A percentile compares a stretch with the other conserved stretches of the same genome.
Conservation (phyloP, 352 stramenopile genomes). For the Globisporangium barbulae region DNA sequence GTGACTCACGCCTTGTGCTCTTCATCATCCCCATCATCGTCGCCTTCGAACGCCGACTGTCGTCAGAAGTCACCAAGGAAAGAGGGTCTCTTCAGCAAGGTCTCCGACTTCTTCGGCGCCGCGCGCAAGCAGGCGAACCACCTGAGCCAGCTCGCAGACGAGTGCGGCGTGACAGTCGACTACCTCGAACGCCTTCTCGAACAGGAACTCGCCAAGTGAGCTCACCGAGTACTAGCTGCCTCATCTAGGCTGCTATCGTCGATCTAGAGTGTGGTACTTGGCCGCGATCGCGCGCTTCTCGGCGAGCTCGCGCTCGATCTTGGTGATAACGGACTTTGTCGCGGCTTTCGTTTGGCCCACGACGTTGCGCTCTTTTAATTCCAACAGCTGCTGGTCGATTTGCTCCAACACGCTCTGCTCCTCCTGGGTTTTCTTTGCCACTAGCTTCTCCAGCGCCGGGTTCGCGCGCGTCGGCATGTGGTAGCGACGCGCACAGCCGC, state of each 20-base stretch:
- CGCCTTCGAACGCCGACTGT: neutral
- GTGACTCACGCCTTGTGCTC: neutral
- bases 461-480: conserved; percentile 57
- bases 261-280: conserved; percentile 54
- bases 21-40: neutral
- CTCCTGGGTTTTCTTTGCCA: conserved; percentile 36
- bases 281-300: conserved; percentile 41
- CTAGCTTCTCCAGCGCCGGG: conserved; percentile 33
- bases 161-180: conserved; percentile 17
- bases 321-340: conserved; percentile 42
- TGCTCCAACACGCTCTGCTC: conserved; percentile 43
- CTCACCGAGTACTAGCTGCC: neutral
- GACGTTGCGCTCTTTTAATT: conserved; percentile 53
- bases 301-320: conserved; percentile 48
- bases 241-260: conserved; percentile 5
- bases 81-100: conserved; percentile 14
- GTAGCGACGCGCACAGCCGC: conserved; percentile 50
- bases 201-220: conserved; percentile 9
- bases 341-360: conserved; percentile 46
- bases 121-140: neutral
- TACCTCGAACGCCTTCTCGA: conserved; percentile 16
- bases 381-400: conserved; percentile 57
- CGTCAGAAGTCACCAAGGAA: conserved; percentile 3
- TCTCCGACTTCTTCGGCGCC: conserved; percentile 16
- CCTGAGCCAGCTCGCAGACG: conserved; percentile 13